phyloP scores from a whole-genome alignment of 768 basidiomycete species.

The Gelatoporia subvermispora region DNA sequence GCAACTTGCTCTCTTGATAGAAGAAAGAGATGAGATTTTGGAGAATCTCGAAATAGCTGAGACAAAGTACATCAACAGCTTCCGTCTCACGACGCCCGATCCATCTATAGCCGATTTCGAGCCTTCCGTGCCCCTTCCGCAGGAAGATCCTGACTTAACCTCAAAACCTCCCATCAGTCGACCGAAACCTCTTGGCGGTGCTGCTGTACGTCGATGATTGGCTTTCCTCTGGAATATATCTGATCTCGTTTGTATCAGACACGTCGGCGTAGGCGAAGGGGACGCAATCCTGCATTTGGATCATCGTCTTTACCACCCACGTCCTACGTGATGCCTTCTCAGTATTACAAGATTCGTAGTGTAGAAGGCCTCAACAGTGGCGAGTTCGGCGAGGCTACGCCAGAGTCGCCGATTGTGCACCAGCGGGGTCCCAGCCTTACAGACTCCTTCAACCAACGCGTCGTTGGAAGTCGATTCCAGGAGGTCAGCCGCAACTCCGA shows the following conservation, averaged over 20 bases:
- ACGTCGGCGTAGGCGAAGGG: slow-evolving; percentile 41
- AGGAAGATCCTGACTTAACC: slow-evolving; percentile 34
- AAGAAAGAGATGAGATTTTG: slow-evolving; percentile 72
- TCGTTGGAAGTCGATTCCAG: slow-evolving; percentile 66
- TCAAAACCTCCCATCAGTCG: slow-evolving; percentile 58
- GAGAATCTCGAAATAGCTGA: slow-evolving; percentile 79
- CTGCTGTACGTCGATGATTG: slow-evolving; percentile 18
- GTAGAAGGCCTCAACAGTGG: slow-evolving; percentile 59
- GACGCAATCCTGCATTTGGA: slow-evolving; percentile 57
- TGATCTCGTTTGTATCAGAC: slow-evolving; percentile 16
- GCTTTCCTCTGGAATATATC: not conserved
- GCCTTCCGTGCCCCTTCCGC: slow-evolving; percentile 26
- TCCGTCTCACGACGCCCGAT: slow-evolving; percentile 67
- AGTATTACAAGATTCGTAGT: slow-evolving; percentile 70
- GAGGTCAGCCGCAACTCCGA: slow-evolving; percentile 63
- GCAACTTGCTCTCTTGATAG: slow-evolving; percentile 61
- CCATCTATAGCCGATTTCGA: slow-evolving; percentile 56
- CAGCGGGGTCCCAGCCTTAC: slow-evolving; percentile 38
- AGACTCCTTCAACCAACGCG: slow-evolving; percentile 57
- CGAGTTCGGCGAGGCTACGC: slow-evolving; percentile 44
- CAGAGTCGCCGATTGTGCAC: slow-evolving; percentile 13
- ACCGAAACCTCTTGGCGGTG: slow-evolving; percentile 47
- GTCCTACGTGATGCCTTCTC: slow-evolving; percentile 74
- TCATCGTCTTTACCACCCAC: slow-evolving; percentile 69
- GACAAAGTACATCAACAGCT: slow-evolving; percentile 71